Evolutionary conservation across 2,329 filamentous ascomycete species (phyloP), one percentile per base, ranked within the genome.

Genomic region (Talaromyces sp.): DNA sequence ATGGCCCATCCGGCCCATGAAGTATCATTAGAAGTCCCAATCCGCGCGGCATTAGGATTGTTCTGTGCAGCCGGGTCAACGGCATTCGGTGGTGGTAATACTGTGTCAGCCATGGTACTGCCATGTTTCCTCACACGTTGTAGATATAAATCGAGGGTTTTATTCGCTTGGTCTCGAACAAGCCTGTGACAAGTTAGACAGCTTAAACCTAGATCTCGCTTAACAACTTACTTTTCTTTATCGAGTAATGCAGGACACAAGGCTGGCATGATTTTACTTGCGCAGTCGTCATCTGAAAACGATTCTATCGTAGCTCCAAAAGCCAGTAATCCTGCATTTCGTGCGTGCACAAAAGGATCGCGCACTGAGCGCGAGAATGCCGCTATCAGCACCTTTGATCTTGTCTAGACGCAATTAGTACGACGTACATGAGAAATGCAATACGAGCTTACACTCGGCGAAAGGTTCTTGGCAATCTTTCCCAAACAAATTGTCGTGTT

Each of bases 401-500:
- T 85, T 3, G 91, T 92, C 69, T 91, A 83, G 27, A 24, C 7
- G 13, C 7, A 52, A 13, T 41, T 9, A 41, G 45, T 31, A 56
- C 16, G 7, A 22, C 9, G 19, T 56, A 24, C 16, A 39, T 10
- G n/a, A 37, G 2, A 7, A 24, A 0, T 13, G 6, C 37, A 6
- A 56, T 13, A 56, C 33, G 2, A 14, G 39, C 75, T 63, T 77
- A 85, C 83, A 69, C 80, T 82, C 1, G 85, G 82, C 1, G 92
- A 92, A 0, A 99, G 82, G 71, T 96, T 90, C 71, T 92, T 93
- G 14, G 95, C 93, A 70, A 99, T 97, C 74, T 97, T 98, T 24
- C 95, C 95, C 0, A 99, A 81, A 74, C 94, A 98, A 64, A 99
- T 99, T 1, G 95, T 99, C 0, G 95, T 99, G 75, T 99, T 99